Percentiles rank a stretch among this genome's conserved stretches.
Conservation (phyloP, 306 rosid genomes). For the Urtica urens region DNA sequence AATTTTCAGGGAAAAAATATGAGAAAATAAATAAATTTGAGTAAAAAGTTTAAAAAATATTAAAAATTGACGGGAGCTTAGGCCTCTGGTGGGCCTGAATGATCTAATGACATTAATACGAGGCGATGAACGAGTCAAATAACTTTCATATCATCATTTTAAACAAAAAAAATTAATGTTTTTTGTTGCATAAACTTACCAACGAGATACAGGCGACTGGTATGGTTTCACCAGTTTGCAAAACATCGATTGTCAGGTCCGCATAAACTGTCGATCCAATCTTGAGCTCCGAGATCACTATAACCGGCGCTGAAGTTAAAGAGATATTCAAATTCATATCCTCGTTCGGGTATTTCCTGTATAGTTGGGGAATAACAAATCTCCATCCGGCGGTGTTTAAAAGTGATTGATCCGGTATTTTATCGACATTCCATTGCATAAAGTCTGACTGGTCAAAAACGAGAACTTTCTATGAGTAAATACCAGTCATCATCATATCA, state of each 20-base stretch:
- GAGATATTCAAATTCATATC: slow-evolving; percentile 72
- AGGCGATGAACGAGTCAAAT: too few species aligned
- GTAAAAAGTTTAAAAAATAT: too few species aligned
- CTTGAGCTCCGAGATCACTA: slow-evolving; percentile 45
- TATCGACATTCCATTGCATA: slow-evolving; percentile 84
- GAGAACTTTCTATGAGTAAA: slow-evolving; percentile 3
- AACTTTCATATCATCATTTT: too few species aligned
- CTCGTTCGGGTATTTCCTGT: slow-evolving; percentile 80
- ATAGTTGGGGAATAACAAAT: slow-evolving; percentile 79
- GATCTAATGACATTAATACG: too few species aligned
- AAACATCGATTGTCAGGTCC: slow-evolving; percentile 60
- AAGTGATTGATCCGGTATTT: slow-evolving; percentile 72
- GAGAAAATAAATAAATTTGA: too few species aligned
- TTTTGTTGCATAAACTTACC: slow-evolving; percentile 35
- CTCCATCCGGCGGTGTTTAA: slow-evolving; percentile 90
- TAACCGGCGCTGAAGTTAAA: slow-evolving; percentile 59
- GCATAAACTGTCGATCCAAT: slow-evolving; percentile 30
- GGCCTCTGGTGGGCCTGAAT: too few species aligned
- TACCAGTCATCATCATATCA: slow-evolving; percentile 2
- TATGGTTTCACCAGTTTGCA: slow-evolving; percentile 39
- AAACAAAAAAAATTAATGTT: too few species aligned
- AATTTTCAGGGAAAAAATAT: too few species aligned
- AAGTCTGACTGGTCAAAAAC: slow-evolving; percentile 57
- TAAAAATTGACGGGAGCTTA: too few species aligned
- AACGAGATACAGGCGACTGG: slow-evolving; percentile 85